Evolutionary conservation across 331 rosid genomes (phyloP).

Genomic region (Rosa hybrid): DNA sequence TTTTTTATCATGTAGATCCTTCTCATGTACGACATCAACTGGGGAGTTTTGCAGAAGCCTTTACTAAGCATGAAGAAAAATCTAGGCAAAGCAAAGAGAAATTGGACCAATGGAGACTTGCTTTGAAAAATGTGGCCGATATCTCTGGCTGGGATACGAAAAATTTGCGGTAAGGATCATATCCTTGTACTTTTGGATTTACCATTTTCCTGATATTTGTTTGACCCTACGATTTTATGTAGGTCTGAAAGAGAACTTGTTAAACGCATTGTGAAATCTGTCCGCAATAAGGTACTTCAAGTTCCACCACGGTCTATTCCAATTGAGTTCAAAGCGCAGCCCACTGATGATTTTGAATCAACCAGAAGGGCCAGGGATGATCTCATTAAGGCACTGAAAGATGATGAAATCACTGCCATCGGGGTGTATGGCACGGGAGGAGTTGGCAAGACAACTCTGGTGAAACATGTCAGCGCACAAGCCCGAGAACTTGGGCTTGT

Average conservation of each 20-base stretch:
- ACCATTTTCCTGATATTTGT: too few species aligned
- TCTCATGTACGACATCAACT: slow-evolving; percentile 3
- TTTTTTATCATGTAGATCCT: background rate
- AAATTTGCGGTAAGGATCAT: background rate
- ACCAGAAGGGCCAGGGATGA: background rate
- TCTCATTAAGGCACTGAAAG: background rate
- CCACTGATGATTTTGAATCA: background rate
- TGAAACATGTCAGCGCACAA: background rate
- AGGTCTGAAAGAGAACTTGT: background rate
- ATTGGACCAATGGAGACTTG: slow-evolving; percentile 31
- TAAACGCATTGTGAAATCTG: background rate
- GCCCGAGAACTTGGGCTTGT: background rate
- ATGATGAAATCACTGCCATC: background rate
- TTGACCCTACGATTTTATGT: too few species aligned
- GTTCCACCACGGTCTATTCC: too few species aligned
- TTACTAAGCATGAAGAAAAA: background rate
- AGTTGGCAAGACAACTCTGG: background rate
- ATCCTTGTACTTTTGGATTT: too few species aligned
- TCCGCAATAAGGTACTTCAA: background rate
- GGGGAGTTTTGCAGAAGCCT: background rate
- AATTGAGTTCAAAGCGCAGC: background rate
- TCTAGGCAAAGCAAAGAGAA: background rate
- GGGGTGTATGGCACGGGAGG: slow-evolving; percentile 4
- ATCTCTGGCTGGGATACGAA: slow-evolving; percentile 37
- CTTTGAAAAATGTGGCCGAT: slow-evolving; percentile 34